Evolutionary conservation across 495 filamentous ascomycete species (phyloP), one percentile per base, ranked within the genome.

Genomic region (Clohesyomyces aquaticus): DNA sequence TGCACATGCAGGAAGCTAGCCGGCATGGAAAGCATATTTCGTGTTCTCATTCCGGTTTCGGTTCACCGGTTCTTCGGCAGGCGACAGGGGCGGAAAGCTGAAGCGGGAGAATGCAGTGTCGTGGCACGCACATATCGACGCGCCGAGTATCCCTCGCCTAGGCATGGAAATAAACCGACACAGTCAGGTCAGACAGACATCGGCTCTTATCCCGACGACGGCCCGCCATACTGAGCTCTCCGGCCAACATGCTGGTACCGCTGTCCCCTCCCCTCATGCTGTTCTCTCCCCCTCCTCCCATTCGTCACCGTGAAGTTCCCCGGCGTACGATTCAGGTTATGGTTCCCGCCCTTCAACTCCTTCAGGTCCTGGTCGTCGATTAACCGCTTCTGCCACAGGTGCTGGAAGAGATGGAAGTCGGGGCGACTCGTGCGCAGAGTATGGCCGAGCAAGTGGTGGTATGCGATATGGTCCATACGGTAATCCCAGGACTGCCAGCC

Each of bases 271-370:
- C 56, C 28, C 4, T 45, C 48, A 12, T 38, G 4, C 42, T 42
- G n/a, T 14, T 46, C 61, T 51, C 53, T 42, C 22, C 28, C 63
- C 2, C 51, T 25, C 56, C 55, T 29, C 23, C 63, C 35, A 10
- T 29, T 32, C 19, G 57, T 61, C 16, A 50, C 29, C n/a, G 52
- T 61, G 43, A 50, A 66, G 57, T 66, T 66, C 9, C 21, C n/a
- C 21, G 63, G 63, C 50, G 63, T 49, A 3, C 52, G 38, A n/a
- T 50, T 56, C 56, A 66, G 32, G 35, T 66, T 66, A 27, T 66
- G 63, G 35, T 67, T 67, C 25, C 65, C 67, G 18, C 67, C 67
- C 49, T 70, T 70, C 47, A 70, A 52, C 58, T 70, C 67, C 59
- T 70, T 66, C 41, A 70, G 59, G 29, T 66, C 67, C 29, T 57